phyloP scores from a whole-genome alignment of 2,329 filamentous ascomycete genomes.

The Dryadomyces quercus-mongolicae region DNA sequence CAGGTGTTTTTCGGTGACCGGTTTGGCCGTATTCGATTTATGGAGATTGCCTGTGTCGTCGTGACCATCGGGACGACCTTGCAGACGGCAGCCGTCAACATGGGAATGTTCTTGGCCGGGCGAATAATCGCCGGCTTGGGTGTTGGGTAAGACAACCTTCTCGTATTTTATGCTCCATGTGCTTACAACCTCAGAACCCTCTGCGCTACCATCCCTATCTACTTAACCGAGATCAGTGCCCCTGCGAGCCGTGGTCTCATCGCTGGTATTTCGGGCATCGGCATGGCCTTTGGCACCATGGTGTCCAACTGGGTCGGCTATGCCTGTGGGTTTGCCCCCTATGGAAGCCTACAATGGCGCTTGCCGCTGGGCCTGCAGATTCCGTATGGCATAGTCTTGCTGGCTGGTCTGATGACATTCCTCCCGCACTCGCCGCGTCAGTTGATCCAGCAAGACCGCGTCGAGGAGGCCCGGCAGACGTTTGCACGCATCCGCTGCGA shows the following conservation, averaged over 20 bases:
- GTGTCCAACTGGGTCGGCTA: constrained; percentile 45
- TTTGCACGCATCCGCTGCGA: constrained; percentile 36
- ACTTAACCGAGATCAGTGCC: constrained; percentile 40
- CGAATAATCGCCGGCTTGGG: constrained; percentile 33
- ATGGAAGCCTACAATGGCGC: constrained; percentile 41
- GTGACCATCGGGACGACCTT: constrained; percentile 41
- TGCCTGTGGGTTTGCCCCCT: constrained; percentile 39
- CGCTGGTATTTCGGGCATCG: constrained; percentile 39
- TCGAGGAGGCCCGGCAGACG: constrained; percentile 33
- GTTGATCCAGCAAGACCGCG: constrained; percentile 34
- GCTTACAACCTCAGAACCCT: neutral
- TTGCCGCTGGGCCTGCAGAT: constrained; percentile 42
- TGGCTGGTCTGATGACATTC: constrained; percentile 38
- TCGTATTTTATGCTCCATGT: too few species aligned
- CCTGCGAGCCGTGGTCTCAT: constrained; percentile 37
- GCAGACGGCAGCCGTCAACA: constrained; percentile 41
- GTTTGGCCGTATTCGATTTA: constrained; percentile 39
- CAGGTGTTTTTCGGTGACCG: constrained; percentile 42
- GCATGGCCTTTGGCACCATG: constrained; percentile 44
- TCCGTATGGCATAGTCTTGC: constrained; percentile 42
- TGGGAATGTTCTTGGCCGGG: constrained; percentile 40
- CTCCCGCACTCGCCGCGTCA: constrained; percentile 43
- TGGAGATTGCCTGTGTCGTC: constrained; percentile 39
- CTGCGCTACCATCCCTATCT: constrained; percentile 35
- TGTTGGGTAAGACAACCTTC: constrained; percentile 22